A percentile compares a stretch with the other conserved stretches of the same genome.
Conservation (phyloP, 2,329 filamentous ascomycete genomes). For the Calycina herbarum region DNA sequence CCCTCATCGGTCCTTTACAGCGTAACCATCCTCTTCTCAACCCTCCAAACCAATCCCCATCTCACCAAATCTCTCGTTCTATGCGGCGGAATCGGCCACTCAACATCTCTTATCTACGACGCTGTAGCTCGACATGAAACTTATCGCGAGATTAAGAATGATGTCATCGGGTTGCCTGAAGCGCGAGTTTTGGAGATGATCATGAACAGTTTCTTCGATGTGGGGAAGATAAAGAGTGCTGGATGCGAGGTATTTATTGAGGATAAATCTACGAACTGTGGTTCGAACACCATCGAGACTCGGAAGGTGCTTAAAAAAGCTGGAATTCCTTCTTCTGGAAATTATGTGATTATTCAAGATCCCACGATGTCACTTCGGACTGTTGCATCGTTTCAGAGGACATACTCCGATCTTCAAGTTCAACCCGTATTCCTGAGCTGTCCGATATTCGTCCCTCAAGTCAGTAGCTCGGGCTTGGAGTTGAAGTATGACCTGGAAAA, state of each 20-base stretch:
- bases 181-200: conserved; percentile 42
- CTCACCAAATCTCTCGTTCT: conserved; percentile 42
- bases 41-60: conserved; percentile 34
- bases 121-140: conserved; percentile 39
- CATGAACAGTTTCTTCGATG: conserved; percentile 36
- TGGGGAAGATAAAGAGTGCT: conserved; percentile 30
- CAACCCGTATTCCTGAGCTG: conserved; percentile 35
- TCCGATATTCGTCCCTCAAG: conserved; percentile 38
- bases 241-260: conserved; percentile 42
- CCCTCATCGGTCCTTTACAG: conserved; percentile 41
- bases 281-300: conserved; percentile 44
- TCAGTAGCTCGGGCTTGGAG: conserved; percentile 7
- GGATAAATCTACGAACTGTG: conserved; percentile 47
- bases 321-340: conserved; percentile 29
- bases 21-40: conserved; percentile 40
- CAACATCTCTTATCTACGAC: conserved; percentile 44
- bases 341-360: conserved; percentile 44
- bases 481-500: conserved; percentile 17
- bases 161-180: conserved; percentile 41
- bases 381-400: conserved; percentile 43
- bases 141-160: conserved; percentile 32
- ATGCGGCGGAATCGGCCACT: conserved; percentile 48
- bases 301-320: conserved; percentile 39
- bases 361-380: conserved; percentile 48
- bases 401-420: conserved; percentile 33